Evolutionary conservation across 257 asterid species (phyloP), one percentile per base, ranked within the genome.

Genomic region (Solanum microdontum): DNA sequence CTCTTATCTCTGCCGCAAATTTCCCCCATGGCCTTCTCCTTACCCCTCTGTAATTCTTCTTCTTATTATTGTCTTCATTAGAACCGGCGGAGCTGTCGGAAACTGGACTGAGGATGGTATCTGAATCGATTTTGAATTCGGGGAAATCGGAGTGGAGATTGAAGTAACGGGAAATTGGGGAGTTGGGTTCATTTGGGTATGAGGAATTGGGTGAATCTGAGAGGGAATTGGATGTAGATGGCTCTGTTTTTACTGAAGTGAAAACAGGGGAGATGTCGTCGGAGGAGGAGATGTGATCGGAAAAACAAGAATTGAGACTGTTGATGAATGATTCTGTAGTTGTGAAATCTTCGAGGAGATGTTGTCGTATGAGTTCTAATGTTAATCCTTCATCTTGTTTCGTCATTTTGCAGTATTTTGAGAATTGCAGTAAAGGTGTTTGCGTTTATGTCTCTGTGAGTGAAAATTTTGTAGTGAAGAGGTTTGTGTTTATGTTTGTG

Each of bases 1-100:
- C 98, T 12, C 98, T 94, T 43, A 96, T 96, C 92, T 96, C 99
- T 28, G 99, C 98, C 0, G 99, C 99, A 14, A 88, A 96, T 82
- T 95, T 96, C 13, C 99, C 99, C 98, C 98, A 96, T 45, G 98
- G 98, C 90, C 98, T 89, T 91, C 92, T 92, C 90, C 98, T 90
- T 1, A 96, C 99, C 7, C 99, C 99, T 89, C 99, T 88, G 92
- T 89, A 94, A 17, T 70, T 89, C 92, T 89, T 91, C 40, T 85
- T 62, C 1, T 24, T 24, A 1, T 24, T 69, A 13, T 28, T 30
- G 9, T 13, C 13, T 70, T 70, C 40, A 8, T 32, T 70, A 68
- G 66, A 37, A n/a, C 64, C 17, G 26, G 30, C 26, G 5, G 13
- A 36, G 21, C 79, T 10, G 66, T 84, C 39, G 1, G 87, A 77